These are phyloP conservation scores for Fusarium algeriense DNA, from an alignment of 2,329 filamentous ascomycete species.

Conservation along the genomic window DNA sequence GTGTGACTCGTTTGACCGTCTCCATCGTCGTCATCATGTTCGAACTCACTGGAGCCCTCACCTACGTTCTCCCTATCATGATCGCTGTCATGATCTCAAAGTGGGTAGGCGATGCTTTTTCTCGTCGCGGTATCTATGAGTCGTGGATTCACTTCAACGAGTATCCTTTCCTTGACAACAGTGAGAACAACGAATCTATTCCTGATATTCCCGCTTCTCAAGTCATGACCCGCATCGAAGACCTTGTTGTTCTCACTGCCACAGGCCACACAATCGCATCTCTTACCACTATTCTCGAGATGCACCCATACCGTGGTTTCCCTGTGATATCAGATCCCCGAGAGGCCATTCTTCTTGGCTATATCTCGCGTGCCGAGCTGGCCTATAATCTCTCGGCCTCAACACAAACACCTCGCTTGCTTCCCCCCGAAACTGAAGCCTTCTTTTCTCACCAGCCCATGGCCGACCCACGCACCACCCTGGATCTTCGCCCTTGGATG, in stretches of 20 bases:
- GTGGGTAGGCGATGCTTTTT: slow-evolving; percentile 97
- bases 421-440: slow-evolving; percentile 79
- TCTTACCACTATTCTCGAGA: slow-evolving; percentile 76
- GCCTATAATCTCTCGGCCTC: slow-evolving; percentile 77
- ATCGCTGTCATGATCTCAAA: slow-evolving; percentile 98
- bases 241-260: slow-evolving; percentile 87
- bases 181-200: slow-evolving; percentile 77
- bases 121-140: slow-evolving; percentile 94
- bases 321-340: slow-evolving; percentile 85
- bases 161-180: slow-evolving; percentile 95
- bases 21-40: slow-evolving; percentile 99
- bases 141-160: slow-evolving; percentile 97
- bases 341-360: slow-evolving; percentile 85
- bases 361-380: slow-evolving; percentile 93
- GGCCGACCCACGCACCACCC: slow-evolving; percentile 79
- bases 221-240: slow-evolving; percentile 93
- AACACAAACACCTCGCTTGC: slow-evolving; percentile 66
- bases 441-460: slow-evolving; percentile 88
- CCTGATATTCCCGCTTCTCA: slow-evolving; percentile 88
- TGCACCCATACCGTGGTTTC: slow-evolving; percentile 88
- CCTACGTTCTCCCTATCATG: slow-evolving; percentile 98
- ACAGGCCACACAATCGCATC: slow-evolving; percentile 87
- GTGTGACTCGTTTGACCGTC: slow-evolving; percentile 95
- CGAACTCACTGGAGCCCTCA: slow-evolving; percentile 94
- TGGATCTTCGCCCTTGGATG: slow-evolving; percentile 98